Evolutionary conservation across 345 rosid genomes (phyloP), one percentile per base, ranked within the genome.

Genomic region (Salix koriyanagi): DNA sequence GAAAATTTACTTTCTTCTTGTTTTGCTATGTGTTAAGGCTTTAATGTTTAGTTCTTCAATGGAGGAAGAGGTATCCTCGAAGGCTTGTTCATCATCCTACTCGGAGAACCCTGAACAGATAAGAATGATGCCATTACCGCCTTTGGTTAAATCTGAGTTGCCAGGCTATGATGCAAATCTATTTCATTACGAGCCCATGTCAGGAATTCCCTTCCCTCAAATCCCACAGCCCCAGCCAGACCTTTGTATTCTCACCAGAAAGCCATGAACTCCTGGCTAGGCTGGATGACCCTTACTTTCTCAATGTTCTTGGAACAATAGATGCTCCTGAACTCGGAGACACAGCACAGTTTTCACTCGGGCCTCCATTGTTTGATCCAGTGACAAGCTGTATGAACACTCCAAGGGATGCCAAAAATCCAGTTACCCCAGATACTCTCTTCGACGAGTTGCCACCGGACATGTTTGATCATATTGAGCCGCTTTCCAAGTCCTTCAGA

Each of bases 391-490:
- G 77, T 62, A 28, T 68, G 68, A 67, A 77, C 68, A 75, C 65
- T 58, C 69, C 58, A 18, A 82, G 72, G 28, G 84, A 87, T 30
- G 88, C 76, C n/a, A 46, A 48, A 39, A 75, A 61, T 37, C 42
- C 54, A 1, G 76, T 7, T 32, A 74, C 78, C 16, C 81, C 87
- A 4, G 91, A 88, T 44, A 69, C 84, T 19, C 89, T 92, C 85
- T 89, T 90, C 10, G 94, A 93, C 23, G 96, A 91, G 82, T 88
- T 93, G 65, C 97, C 99, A 0, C 67, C 88, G 0, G 95, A 90
- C 77, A 82, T 92, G 85, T 88, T 89, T 42, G 97, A 92, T 84
- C 87, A 86, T 5, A 88, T 88, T 28, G 91, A 88, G 58, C 85
- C 82, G 2, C 84, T 86, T 86, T 77, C 88, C 81, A 1, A 86